Base-by-base conservation (phyloP, 768 basidiomycete genomes). In the Auriscalpium vulgare region DNA sequence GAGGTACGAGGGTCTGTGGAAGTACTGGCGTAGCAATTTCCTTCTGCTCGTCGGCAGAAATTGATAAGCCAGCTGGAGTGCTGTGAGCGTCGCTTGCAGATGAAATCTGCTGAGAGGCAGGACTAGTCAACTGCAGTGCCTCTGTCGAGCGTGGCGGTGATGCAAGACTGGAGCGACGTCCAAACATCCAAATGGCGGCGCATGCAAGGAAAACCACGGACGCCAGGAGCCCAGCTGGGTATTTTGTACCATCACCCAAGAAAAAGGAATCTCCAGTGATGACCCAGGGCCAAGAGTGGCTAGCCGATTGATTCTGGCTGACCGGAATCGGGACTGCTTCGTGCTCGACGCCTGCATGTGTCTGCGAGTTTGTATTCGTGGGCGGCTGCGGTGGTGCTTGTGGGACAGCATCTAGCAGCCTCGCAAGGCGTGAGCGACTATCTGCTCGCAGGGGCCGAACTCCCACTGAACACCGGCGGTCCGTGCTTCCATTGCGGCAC, bases 381-480 rank as follows among this genome's bases (percentile, higher is more conserved):
- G 37, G 62, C 37, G 70, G 71, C 16, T 69, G 67, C 9, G 58
- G 58, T 8, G 74, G 66, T 2, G 63, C 72, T 2, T 69, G 67
- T 7, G 78, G 78, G 0, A 80, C 80, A 3, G 80, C 83, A 54
- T 87, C 85, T 2, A 88, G 71, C 19, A 88, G 74, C 59, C 83
- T 74, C 6, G 77, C 80, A 14, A 70, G 55, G 34, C 65, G 56
- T 21, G 67, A 67, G 50, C 59, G 61, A 61, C 75, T 79, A 11
- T 77, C 76, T 2, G 75, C 72, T 59, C 83, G 81, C 17, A 88
- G 68, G 17, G 66, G 69, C 8, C 81, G 74, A 47, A 86, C 76
- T 21, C 88, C 88, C 10, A 82, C 79, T 14, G 87, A 68, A 66
- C 88, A 90, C 10, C 77, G 75, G 4, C 75, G 71, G 64, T 87